phyloP scores from a whole-genome alignment of 73 alveolate genomes.

The Stentor roeselii region DNA sequence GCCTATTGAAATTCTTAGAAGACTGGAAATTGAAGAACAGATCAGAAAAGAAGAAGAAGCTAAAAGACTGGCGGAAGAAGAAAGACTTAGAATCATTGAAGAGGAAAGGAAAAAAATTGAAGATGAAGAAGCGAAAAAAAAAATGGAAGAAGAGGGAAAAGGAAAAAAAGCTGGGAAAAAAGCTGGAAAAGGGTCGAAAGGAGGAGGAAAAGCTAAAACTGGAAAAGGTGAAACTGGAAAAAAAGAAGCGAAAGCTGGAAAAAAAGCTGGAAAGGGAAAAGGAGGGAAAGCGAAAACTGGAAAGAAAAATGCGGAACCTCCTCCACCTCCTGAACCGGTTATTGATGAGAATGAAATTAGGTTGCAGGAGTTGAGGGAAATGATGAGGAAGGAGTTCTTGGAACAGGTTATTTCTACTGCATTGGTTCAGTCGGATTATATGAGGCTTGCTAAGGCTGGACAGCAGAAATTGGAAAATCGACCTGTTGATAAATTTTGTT shows the following conservation, averaged over 20 bases:
- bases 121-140: neutral
- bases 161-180: neutral
- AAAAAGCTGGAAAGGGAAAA: neutral
- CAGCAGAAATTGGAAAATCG: slow-evolving; percentile 42
- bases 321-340: slow-evolving; percentile 15
- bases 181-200: slow-evolving; percentile 4
- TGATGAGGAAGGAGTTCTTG: neutral
- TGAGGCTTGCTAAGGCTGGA: slow-evolving; percentile 44
- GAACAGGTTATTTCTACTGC: slow-evolving; percentile 15
- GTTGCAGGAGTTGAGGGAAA: neutral
- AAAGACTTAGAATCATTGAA: neutral
- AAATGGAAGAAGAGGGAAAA: neutral
- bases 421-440: slow-evolving; percentile 42
- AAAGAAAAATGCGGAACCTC: neutral
- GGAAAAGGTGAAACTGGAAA: neutral
- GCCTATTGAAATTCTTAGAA: neutral
- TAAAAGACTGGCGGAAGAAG: neutral
- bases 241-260: neutral
- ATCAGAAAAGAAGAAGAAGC: neutral
- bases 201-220: neutral
- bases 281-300: slow-evolving; percentile 15
- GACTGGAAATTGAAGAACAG: neutral
- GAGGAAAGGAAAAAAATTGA: neutral
- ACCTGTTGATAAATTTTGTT: slow-evolving; percentile 48
- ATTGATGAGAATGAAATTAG: neutral